Evolutionary conservation across 2,329 filamentous ascomycete genomes (phyloP).

Genomic region (Colletotrichum sp.): DNA sequence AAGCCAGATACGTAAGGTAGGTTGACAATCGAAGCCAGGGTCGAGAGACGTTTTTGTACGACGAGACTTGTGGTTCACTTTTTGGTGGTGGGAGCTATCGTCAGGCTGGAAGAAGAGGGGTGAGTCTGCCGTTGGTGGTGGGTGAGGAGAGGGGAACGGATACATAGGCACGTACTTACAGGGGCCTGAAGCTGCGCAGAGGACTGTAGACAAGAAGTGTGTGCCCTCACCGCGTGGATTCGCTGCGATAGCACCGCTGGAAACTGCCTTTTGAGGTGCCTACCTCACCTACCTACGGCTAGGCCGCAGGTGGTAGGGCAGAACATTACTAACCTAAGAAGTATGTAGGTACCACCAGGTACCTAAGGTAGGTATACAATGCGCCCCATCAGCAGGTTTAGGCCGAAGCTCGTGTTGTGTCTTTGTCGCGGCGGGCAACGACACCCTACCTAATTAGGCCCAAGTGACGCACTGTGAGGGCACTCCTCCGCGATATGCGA

Average conservation of each 20-base stretch:
- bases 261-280: neutral
- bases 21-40: neutral
- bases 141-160: neutral
- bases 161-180: neutral
- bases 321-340: neutral
- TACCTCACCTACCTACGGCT: neutral
- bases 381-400: neutral
- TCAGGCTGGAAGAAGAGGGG: slow-evolving; percentile 11
- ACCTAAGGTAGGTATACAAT: neutral
- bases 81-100: slow-evolving; percentile 13
- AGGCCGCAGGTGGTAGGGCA: neutral
- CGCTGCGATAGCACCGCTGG: neutral
- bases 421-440: neutral
- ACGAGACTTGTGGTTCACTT: neutral
- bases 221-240: neutral
- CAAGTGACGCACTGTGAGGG: neutral
- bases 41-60: neutral
- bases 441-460: neutral
- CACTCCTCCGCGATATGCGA: neutral
- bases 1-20: neutral
- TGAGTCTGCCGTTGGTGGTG: neutral
- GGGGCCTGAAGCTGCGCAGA: neutral
- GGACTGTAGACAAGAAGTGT: neutral
- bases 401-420: neutral
- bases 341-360: neutral